Evolutionary conservation across 805 yeast species (phyloP), one percentile per base, ranked within the genome.

Genomic region (Lachancea lanzarotensis): DNA sequence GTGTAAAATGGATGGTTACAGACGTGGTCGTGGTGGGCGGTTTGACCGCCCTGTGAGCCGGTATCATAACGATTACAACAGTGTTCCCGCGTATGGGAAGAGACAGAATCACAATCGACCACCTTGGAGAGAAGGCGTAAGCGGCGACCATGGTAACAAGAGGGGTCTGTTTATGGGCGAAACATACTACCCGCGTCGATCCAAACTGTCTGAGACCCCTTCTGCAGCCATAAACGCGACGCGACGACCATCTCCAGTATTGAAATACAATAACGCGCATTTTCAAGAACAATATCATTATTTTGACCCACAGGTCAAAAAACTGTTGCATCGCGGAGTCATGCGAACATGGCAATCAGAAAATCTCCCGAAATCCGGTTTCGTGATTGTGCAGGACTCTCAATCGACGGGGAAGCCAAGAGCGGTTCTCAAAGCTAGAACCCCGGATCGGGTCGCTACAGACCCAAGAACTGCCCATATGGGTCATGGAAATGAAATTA

Each of bases 211-310:
- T 3, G 26, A 33, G 31, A 22, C 35, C 4, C 35, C 36, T 16
- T 16, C 19, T 13, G 17, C 2, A 9, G 37, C 37, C 10, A 11
- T 13, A 2, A 22, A 22, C 32, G 22, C 13, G 19, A 25, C 43
- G 31, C 38, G 26, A 22, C 50, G 62, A 42, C 64, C 66, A 1
- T n/a, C 13, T 7, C 57, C 62, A 2, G 44, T 29, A 13, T 17
- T 57, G 20, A 49, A 49, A 22, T 62, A 60, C 47, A 46, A 51
- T 32, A 46, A 49, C 30, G 58, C 55, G 25, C 41, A 40, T 15
- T 53, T 55, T 38, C 55, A 35, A 17, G 40, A 53, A 3, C 61
- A 63, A 37, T 59, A 55, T 39, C 66, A 63, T 42, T 63, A 63
- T 45, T 56, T 59, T 40, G 62, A 62, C 44, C 57, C 60, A 3